Percentiles rank a stretch among this genome's conserved stretches.
Evolutionary conservation across 495 filamentous ascomycete genomes (phyloP).

Genomic region (Talaromyces adpressus): DNA sequence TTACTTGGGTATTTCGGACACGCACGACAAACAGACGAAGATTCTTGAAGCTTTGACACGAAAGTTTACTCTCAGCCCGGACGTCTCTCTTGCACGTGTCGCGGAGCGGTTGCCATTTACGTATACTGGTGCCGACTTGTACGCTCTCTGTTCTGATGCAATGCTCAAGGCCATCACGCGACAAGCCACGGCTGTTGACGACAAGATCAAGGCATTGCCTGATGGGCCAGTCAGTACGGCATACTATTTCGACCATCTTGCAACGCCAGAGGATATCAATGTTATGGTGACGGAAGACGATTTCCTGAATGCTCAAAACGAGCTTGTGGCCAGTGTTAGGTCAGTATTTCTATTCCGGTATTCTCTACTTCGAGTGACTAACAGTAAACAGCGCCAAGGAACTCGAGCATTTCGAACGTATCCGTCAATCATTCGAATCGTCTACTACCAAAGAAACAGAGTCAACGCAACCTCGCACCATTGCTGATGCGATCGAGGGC

Average conservation of each 20-base stretch:
- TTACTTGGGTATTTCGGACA: slow-evolving; percentile 91
- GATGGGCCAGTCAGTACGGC: slow-evolving; percentile 67
- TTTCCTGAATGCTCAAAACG: slow-evolving; percentile 69
- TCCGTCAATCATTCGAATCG: slow-evolving; percentile 73
- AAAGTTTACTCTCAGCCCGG: slow-evolving; percentile 79
- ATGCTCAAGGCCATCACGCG: slow-evolving; percentile 98
- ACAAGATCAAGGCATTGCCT: slow-evolving; percentile 60
- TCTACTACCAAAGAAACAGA: slow-evolving; percentile 35
- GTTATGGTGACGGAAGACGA: slow-evolving; percentile 86
- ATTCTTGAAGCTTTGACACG: slow-evolving; percentile 91
- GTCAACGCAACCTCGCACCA: slow-evolving; percentile 13
- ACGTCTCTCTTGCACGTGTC: slow-evolving; percentile 65
- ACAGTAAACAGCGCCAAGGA: slow-evolving; percentile 65
- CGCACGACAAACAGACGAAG: slow-evolving; percentile 90
- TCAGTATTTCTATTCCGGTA: too few relatives aligned
- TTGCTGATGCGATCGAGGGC: slow-evolving; percentile 12
- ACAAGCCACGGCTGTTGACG: slow-evolving; percentile 76
- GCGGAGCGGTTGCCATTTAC: slow-evolving; percentile 83
- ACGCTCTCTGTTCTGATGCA: slow-evolving; percentile 91
- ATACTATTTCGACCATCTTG: slow-evolving; percentile 91
- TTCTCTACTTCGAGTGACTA: too few relatives aligned
- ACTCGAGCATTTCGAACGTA: slow-evolving; percentile 81
- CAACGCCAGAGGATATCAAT: slow-evolving; percentile 70
- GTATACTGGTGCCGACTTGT: slow-evolving; percentile 95
- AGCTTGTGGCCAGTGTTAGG: slow-evolving; percentile 87